Base-by-base conservation (phyloP, 2,329 filamentous ascomycete species). In the Xylariaceae sp. region DNA sequence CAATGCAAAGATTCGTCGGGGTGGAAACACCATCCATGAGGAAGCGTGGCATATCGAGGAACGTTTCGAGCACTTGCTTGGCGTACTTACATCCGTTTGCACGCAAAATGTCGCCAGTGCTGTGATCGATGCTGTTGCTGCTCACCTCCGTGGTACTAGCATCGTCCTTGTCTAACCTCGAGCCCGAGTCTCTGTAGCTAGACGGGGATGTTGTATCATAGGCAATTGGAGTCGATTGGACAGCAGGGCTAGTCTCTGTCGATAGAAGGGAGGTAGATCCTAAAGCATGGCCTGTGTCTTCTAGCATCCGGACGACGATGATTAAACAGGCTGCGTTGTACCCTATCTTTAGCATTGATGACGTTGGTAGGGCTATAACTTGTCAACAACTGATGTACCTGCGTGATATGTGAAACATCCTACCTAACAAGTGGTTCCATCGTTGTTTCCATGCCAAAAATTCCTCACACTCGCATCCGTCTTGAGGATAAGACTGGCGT, bases 271-370 rank as follows among this genome's bases (percentile, higher is more conserved):
- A 59, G 38, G 58, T 60, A 12, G 62, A 57, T 10, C 56, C 57
- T n/a, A 62, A 48, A 7, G 59, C 63, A 18, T 65, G 59, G 7
- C 63, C 64, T 5, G 60, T 63, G 38, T 64, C 64, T 47, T 62
- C 64, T 2, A 67, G 54, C 1, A 59, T 62, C 18, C 62, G 57
- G 7, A 64, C 58, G 5, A 63, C 62, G 9, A 68, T 47, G 30
- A 68, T 66, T 12, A 68, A 60, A 47, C 64, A 68, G 38, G 63
- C 66, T 12, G 65, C 61, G 33, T 65, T 60, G 41, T 68, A 67
- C 6, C 66, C 66, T 42, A 68, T 62, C 41, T 56, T 60, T 38
- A 68, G 53, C 56, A 65, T 67, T 1, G 64, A 64, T 2, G 66
- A 66, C 2, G 66, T 68, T 6, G 65, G 57, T 2, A 68, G 58